Percentiles rank a stretch among this genome's conserved stretches.
These are phyloP conservation scores for Pseudogymnoascus pannorum DNA, from an alignment of 2,329 filamentous ascomycete species.

Conservation along the genomic window DNA sequence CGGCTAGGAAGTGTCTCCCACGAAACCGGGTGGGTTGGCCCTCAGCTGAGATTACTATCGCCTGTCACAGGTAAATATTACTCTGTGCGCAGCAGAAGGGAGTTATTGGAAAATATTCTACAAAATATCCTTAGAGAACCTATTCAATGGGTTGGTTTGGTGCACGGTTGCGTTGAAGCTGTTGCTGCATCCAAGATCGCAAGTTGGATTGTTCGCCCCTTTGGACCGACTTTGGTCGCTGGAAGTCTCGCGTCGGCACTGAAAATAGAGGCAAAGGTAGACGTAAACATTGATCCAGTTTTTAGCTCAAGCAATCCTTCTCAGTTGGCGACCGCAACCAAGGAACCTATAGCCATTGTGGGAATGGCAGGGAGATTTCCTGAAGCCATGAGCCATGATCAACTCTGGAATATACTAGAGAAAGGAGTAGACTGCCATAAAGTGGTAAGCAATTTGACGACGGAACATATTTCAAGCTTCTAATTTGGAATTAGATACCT, in stretches of 20 bases:
- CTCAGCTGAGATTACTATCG: too few relatives aligned
- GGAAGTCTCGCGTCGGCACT: slow-evolving; percentile 39
- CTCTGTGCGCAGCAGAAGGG: too few relatives aligned
- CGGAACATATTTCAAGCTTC: too few relatives aligned
- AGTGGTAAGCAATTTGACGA: too few relatives aligned
- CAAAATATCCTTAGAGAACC: slow-evolving; percentile 22
- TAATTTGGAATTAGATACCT: too few relatives aligned
- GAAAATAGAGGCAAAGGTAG: slow-evolving; percentile 35
- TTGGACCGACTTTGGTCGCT: slow-evolving; percentile 43
- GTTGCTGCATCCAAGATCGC: slow-evolving; percentile 42
- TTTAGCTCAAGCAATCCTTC: slow-evolving; percentile 40
- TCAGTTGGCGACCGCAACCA: slow-evolving; percentile 32
- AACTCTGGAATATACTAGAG: slow-evolving; percentile 69
- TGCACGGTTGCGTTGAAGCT: slow-evolving; percentile 41
- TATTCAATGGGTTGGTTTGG: slow-evolving; percentile 43
- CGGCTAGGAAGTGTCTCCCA: slow-evolving; percentile 35
- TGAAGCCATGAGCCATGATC: slow-evolving; percentile 61
- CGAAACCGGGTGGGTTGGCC: too few relatives aligned
- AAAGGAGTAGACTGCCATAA: slow-evolving; percentile 69
- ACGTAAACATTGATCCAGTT: slow-evolving; percentile 26
- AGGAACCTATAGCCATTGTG: slow-evolving; percentile 74
- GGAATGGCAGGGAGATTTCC: slow-evolving; percentile 75
- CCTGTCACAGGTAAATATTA: too few relatives aligned
- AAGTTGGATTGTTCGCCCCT: slow-evolving; percentile 40
- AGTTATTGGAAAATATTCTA: not conserved